These are phyloP conservation scores for Nigrospora osmanthi DNA, from an alignment of 2,329 filamentous ascomycete species.

Conservation along the genomic window DNA sequence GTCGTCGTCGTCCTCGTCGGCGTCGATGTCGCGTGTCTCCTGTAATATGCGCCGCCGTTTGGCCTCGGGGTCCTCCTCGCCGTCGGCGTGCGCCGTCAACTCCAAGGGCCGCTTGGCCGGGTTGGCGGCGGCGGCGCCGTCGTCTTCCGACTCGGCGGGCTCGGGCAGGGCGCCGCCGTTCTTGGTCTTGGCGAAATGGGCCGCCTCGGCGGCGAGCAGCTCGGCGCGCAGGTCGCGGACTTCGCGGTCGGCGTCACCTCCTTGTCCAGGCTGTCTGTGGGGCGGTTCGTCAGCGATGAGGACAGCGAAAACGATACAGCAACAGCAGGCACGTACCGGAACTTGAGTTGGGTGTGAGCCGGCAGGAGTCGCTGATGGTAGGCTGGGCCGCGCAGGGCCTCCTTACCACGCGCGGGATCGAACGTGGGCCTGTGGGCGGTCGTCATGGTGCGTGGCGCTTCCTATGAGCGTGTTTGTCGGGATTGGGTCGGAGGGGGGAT, in stretches of 20 bases:
- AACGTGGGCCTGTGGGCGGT: constrained; percentile 83
- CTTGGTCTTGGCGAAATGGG: constrained; percentile 73
- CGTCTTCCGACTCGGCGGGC: constrained; percentile 37
- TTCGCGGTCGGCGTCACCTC: constrained; percentile 64
- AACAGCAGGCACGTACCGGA: constrained; percentile 43
- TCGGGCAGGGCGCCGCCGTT: constrained; percentile 48
- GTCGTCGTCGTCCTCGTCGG: constrained; percentile 58
- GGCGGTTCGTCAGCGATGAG: neutral
- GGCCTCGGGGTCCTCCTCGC: constrained; percentile 64
- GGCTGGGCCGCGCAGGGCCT: constrained; percentile 83
- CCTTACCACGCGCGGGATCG: constrained; percentile 91
- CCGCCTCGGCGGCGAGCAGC: constrained; percentile 79
- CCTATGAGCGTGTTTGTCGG: too few relatives aligned
- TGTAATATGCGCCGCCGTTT: constrained; percentile 84
- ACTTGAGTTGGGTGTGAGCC: constrained; percentile 89
- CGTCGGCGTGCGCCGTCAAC: constrained; percentile 27
- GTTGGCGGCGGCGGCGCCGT: constrained; percentile 23
- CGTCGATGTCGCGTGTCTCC: constrained; percentile 82
- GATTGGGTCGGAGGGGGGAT: too few relatives aligned
- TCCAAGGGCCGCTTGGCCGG: constrained; percentile 60
- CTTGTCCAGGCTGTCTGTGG: constrained; percentile 73
- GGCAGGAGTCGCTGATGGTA: constrained; percentile 95
- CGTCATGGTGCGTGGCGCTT: constrained; percentile 42
- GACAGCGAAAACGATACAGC: neutral
- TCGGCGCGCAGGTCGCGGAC: constrained; percentile 81